Conservation (phyloP, 202 grass and related monocot species). For the Schoenoplectus tabernaemontani region DNA sequence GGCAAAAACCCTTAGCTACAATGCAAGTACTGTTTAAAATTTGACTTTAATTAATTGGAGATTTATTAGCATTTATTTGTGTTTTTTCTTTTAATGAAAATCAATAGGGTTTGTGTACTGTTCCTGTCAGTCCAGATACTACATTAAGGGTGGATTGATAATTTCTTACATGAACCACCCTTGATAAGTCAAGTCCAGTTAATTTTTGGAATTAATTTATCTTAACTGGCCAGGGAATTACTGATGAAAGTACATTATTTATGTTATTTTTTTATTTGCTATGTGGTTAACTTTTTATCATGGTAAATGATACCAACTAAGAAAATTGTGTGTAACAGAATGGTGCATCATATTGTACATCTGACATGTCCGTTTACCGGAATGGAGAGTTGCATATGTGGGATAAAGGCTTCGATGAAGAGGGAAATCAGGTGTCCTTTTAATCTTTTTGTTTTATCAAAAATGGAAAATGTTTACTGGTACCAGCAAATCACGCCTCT, state of each 20-base stretch:
- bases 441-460: background rate
- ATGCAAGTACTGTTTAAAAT: background rate
- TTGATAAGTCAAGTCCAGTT: background rate
- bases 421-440: slow-evolving; percentile 59
- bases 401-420: slow-evolving; percentile 77
- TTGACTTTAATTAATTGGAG: background rate
- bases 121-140: background rate
- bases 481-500: background rate
- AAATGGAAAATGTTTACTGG: background rate
- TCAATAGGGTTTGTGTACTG: background rate
- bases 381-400: slow-evolving; percentile 83
- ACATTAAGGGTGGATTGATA: background rate
- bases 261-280: background rate
- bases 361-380: slow-evolving; percentile 70
- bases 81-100: background rate
- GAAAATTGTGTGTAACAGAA: slow-evolving; percentile 34
- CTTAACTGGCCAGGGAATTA: background rate
- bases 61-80: background rate
- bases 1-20: background rate
- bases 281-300: slow-evolving; percentile 1
- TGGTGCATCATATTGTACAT: slow-evolving; percentile 76
- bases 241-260: background rate
- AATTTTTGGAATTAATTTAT: background rate
- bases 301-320: background rate
- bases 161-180: background rate